Conservation (phyloP, 148 eudicot genomes). For the Fagopyrum tataricum region DNA sequence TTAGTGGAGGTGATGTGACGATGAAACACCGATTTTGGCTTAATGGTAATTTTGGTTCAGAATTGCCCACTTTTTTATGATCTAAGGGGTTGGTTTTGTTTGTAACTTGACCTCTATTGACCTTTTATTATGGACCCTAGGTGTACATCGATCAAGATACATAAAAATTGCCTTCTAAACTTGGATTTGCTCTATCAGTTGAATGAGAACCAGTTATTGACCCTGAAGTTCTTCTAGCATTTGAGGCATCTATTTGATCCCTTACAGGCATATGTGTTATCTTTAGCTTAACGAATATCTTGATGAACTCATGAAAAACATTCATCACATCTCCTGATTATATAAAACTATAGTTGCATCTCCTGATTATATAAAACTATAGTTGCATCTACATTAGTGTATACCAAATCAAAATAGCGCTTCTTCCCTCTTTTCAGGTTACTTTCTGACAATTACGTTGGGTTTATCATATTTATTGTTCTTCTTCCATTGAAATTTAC, state of each 20-base stretch:
- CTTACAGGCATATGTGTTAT: slow-evolving; percentile 44
- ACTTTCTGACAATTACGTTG: too few species aligned
- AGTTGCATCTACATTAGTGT: too few species aligned
- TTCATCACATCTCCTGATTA: not conserved
- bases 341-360: too few species aligned
- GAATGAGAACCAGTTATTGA: slow-evolving; percentile 78
- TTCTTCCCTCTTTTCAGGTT: too few species aligned
- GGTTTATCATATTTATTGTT: too few species aligned
- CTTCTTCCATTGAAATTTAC: too few species aligned
- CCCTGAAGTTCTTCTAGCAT: slow-evolving; percentile 71
- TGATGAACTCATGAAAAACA: too few species aligned
- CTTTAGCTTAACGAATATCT: not conserved
- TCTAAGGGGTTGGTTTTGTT: not conserved
- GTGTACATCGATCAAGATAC: slow-evolving; percentile 73
- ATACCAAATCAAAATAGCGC: too few species aligned
- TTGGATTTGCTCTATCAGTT: slow-evolving; percentile 75
- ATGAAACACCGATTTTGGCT: too few species aligned
- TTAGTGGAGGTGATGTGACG: too few species aligned
- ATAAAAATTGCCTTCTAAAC: slow-evolving; percentile 89
- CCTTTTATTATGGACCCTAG: slow-evolving; percentile 25
- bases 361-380: not conserved
- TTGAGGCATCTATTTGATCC: slow-evolving; percentile 81
- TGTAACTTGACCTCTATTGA: not conserved
- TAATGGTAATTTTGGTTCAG: too few species aligned
- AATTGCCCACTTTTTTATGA: not conserved